These are phyloP conservation scores for Coccomyxa sp. DNA, from an alignment of 139 green algal species.

Conservation along the genomic window DNA sequence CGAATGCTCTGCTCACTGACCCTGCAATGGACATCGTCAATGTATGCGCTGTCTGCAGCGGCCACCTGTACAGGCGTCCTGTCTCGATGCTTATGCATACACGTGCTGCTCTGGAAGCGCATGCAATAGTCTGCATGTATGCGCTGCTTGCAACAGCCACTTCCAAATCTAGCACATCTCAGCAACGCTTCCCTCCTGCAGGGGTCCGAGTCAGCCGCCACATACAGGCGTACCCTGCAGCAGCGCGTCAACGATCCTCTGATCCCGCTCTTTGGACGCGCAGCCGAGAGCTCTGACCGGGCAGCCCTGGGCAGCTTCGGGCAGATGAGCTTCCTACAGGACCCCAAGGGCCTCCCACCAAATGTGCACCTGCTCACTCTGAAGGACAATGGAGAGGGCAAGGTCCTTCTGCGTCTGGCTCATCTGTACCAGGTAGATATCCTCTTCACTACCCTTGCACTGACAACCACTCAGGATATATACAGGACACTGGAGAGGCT, in stretches of 20 bases:
- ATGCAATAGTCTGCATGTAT: too few species aligned
- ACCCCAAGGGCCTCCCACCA: constrained; percentile 14
- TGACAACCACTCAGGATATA: too few species aligned
- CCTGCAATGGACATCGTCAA: too few species aligned
- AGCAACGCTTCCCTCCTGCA: constrained; percentile 7
- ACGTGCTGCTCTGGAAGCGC: too few species aligned
- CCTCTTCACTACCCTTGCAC: too few species aligned
- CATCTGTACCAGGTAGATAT: background rate
- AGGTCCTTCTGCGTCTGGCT: constrained; percentile 17
- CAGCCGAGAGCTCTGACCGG: background rate
- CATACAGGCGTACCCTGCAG: constrained; percentile 22
- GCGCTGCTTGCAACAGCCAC: too few species aligned
- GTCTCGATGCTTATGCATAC: too few species aligned
- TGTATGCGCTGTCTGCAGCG: too few species aligned
- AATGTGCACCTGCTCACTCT: constrained; percentile 38
- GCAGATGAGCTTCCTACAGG: constrained; percentile 9
- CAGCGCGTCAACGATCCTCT: constrained; percentile 50
- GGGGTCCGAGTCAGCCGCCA: constrained; percentile 9
- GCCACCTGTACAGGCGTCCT: too few species aligned
- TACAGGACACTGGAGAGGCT: too few species aligned
- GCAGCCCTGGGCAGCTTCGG: background rate
- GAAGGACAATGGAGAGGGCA: constrained; percentile 32
- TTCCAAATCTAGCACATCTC: too few species aligned
- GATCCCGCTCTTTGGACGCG: constrained; percentile 40
- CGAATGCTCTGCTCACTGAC: too few species aligned